Evolutionary conservation across 2,329 filamentous ascomycete species (phyloP).

Genomic region (Capronia epimyces): DNA sequence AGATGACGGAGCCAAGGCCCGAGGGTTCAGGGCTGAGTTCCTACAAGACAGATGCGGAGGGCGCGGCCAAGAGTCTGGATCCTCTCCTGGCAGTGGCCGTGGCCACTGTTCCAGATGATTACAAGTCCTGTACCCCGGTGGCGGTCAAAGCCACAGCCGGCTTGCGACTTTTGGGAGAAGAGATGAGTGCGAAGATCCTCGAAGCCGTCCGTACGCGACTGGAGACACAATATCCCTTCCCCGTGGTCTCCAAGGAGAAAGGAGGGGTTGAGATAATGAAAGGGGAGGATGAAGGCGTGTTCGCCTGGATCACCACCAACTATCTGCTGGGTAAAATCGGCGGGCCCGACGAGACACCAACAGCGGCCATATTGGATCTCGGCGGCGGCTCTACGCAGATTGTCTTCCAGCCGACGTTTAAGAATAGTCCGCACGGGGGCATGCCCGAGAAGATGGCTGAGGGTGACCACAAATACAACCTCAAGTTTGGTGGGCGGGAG

Average conservation of each 20-base stretch:
- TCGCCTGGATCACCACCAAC: constrained; percentile 98
- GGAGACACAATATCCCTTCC: constrained; percentile 89
- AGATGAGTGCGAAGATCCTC: constrained; percentile 77
- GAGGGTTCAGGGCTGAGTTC: constrained; percentile 77
- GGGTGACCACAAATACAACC: constrained; percentile 92
- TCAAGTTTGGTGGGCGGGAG: constrained; percentile 81
- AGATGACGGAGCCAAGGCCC: constrained; percentile 82
- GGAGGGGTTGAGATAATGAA: constrained; percentile 96
- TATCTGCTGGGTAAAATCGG: constrained; percentile 98
- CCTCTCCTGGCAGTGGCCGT: constrained; percentile 80
- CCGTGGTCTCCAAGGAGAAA: constrained; percentile 77
- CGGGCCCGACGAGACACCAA: constrained; percentile 79
- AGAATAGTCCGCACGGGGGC: constrained; percentile 63
- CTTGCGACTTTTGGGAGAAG: constrained; percentile 74
- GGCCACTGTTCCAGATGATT: constrained; percentile 73
- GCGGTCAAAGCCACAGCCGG: constrained; percentile 98
- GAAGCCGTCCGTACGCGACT: constrained; percentile 76
- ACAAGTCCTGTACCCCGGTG: constrained; percentile 86
- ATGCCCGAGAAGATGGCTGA: constrained; percentile 80
- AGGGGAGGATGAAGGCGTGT: constrained; percentile 92
- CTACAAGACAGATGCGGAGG: constrained; percentile 78
- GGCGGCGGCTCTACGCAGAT: constrained; percentile 97
- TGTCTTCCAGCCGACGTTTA: constrained; percentile 94
- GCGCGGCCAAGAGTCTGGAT: constrained; percentile 84
- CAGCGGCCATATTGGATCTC: constrained; percentile 91